Evolutionary conservation across 345 rosid species (phyloP).

Genomic region (Draba incana): DNA sequence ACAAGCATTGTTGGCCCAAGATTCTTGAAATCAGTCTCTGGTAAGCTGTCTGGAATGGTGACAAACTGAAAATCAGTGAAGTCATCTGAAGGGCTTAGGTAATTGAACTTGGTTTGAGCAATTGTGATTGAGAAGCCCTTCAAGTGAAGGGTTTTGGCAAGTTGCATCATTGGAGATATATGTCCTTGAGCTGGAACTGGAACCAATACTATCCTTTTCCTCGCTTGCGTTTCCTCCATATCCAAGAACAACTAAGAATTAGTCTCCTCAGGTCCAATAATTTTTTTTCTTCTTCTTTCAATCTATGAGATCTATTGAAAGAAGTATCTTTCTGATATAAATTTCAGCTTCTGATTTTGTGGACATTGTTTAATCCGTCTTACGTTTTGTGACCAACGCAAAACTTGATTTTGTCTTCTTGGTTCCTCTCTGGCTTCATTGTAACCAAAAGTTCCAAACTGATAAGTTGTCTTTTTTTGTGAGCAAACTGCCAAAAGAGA

Average conservation of each 20-base stretch:
- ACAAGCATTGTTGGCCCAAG: not conserved
- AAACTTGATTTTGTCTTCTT: too few species aligned
- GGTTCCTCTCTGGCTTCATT: too few species aligned
- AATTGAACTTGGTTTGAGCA: constrained; percentile 34
- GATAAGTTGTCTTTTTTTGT: not conserved
- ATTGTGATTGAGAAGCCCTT: constrained; percentile 37
- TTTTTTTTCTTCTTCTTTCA: not conserved
- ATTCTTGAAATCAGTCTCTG: not conserved
- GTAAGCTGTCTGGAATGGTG: constrained; percentile 36
- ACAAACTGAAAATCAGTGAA: constrained; percentile 25
- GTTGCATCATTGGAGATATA: constrained; percentile 65
- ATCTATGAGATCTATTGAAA: not conserved
- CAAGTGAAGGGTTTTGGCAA: constrained; percentile 51
- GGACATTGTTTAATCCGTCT: not conserved
- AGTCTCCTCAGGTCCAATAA: too few species aligned
- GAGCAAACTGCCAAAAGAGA: constrained; percentile 7
- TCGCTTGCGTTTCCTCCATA: not conserved
- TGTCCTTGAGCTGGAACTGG: constrained; percentile 66
- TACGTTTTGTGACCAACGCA: too few species aligned
- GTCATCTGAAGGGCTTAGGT: constrained; percentile 25
- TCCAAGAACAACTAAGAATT: too few species aligned
- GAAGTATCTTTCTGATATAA: not conserved
- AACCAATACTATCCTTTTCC: constrained; percentile 39
- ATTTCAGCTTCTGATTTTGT: not conserved
- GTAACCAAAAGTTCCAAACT: too few species aligned